These are phyloP conservation scores for Trypanosoma mega DNA, from an alignment of 208 protist species.

Conservation along the genomic window DNA sequence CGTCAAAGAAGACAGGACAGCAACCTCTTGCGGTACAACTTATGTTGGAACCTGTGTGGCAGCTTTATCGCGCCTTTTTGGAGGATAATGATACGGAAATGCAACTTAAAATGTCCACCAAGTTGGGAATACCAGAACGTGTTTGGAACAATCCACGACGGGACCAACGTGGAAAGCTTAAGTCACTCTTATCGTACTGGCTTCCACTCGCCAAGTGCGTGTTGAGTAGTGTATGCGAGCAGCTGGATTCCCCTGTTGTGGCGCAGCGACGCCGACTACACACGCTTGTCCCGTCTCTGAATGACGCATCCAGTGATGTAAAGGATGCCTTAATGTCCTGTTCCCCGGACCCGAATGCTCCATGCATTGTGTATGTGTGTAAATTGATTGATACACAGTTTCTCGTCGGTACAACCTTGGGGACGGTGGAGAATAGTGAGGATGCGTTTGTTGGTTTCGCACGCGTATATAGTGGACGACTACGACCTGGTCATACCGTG, in stretches of 20 bases:
- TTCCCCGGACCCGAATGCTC: conserved; percentile 53
- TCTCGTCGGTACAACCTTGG: conserved; percentile 60
- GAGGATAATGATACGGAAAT: conserved; percentile 57
- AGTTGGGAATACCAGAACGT: conserved; percentile 64
- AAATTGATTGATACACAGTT: conserved; percentile 88
- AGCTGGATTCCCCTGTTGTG: conserved; percentile 86
- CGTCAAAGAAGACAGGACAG: conserved; percentile 71
- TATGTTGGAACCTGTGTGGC: conserved; percentile 95
- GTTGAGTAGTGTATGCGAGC: conserved; percentile 79
- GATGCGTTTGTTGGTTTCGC: conserved; percentile 96
- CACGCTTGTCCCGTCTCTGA: conserved; percentile 67
- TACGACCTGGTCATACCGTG: conserved; percentile 87
- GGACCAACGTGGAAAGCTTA: conserved; percentile 65
- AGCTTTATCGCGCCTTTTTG: conserved; percentile 91
- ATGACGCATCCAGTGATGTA: conserved; percentile 29
- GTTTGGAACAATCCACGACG: conserved; percentile 79
- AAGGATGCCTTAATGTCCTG: conserved; percentile 59
- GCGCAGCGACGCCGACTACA: conserved; percentile 79
- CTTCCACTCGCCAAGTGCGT: conserved; percentile 93
- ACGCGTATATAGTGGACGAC: conserved; percentile 94
- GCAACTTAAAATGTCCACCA: conserved; percentile 59
- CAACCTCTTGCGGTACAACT: conserved; percentile 95
- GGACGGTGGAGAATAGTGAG: conserved; percentile 43
- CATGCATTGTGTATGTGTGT: conserved; percentile 83
- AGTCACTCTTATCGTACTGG: conserved; percentile 91